These are phyloP conservation scores for Saccharum hybrid DNA, from an alignment of 202 grass and related monocot genomes.

Conservation along the genomic window DNA sequence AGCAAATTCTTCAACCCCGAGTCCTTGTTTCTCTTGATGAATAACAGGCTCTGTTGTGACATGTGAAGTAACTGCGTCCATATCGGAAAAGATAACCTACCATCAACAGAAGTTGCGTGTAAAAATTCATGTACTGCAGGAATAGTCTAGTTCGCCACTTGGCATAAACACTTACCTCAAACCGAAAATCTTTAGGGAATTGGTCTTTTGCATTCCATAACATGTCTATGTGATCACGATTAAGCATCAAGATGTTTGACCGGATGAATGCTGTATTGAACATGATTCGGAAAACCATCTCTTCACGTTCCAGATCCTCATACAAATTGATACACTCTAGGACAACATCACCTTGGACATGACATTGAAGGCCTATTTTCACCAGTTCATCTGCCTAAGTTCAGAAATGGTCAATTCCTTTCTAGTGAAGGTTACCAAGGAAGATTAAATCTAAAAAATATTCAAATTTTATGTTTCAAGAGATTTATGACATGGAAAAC, in stretches of 20 bases:
- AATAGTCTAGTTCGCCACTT: slow-evolving; percentile 37
- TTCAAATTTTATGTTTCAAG: background rate
- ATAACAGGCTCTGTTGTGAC: slow-evolving; percentile 57
- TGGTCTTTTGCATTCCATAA: slow-evolving; percentile 70
- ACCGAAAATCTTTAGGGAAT: slow-evolving; percentile 80
- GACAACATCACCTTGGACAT: slow-evolving; percentile 92
- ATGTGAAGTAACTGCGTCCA: slow-evolving; percentile 68
- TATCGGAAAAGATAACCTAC: slow-evolving; percentile 92
- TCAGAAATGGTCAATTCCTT: slow-evolving; percentile 38
- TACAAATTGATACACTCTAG: slow-evolving; percentile 82
- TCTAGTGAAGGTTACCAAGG: background rate
- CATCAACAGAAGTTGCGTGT: slow-evolving; percentile 53
- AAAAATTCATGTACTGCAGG: slow-evolving; percentile 41
- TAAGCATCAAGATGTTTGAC: slow-evolving; percentile 89
- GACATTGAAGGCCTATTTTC: slow-evolving; percentile 86
- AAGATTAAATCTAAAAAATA: too few species aligned
- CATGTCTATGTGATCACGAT: slow-evolving; percentile 77
- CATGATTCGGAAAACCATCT: slow-evolving; percentile 85
- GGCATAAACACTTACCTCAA: slow-evolving; percentile 67
- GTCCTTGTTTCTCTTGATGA: slow-evolving; percentile 82
- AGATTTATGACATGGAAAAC: slow-evolving; percentile 28
- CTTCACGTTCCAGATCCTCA: slow-evolving; percentile 73
- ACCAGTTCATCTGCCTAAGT: slow-evolving; percentile 87
- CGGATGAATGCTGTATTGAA: slow-evolving; percentile 92
- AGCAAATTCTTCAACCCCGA: slow-evolving; percentile 86